A percentile compares a stretch with the other conserved stretches of the same genome.
These are phyloP conservation scores for Gnetum montanum DNA, from an alignment of 75 land plant species.

Conservation along the genomic window DNA sequence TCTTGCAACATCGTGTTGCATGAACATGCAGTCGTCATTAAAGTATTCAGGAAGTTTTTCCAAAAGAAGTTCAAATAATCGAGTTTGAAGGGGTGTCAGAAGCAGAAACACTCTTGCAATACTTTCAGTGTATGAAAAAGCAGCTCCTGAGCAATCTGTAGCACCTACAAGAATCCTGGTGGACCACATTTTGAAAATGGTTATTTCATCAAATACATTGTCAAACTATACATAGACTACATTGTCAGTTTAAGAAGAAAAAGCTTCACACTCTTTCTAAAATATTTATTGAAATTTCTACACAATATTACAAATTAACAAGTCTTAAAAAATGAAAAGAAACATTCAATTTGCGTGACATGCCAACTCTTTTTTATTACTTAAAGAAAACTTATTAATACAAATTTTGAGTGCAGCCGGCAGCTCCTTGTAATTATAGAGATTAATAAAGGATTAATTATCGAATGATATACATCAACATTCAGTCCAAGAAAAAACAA, in stretches of 20 bases:
- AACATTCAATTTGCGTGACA: too few relatives aligned
- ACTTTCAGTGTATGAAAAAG: slow-evolving; percentile 30
- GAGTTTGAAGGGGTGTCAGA: slow-evolving; percentile 57
- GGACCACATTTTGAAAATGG: slow-evolving; percentile 2
- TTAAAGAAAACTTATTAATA: too few relatives aligned
- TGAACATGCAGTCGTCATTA: slow-evolving; percentile 11
- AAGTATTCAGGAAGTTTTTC: slow-evolving; percentile 86
- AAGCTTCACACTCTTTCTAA: not conserved
- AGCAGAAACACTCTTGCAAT: slow-evolving; percentile 57
- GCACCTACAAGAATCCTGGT: slow-evolving; percentile 32
- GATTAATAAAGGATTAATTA: too few relatives aligned
- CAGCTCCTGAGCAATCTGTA: slow-evolving; percentile 11
- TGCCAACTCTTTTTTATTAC: too few relatives aligned
- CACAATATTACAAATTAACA: too few relatives aligned
- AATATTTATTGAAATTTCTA: not conserved
- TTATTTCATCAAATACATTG: not conserved
- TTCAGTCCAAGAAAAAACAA: too few relatives aligned
- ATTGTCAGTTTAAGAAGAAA: not conserved
- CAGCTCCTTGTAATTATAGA: too few relatives aligned
- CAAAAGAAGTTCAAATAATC: slow-evolving; percentile 44
- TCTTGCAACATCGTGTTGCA: slow-evolving; percentile 57
- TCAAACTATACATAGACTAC: not conserved
- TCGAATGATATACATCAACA: too few relatives aligned
- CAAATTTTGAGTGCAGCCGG: too few relatives aligned
- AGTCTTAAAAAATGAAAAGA: too few relatives aligned